A percentile compares a stretch with the other conserved stretches of the same genome.
Conservation (phyloP, 495 filamentous ascomycete genomes). For the Aspergillus haitiensis region DNA sequence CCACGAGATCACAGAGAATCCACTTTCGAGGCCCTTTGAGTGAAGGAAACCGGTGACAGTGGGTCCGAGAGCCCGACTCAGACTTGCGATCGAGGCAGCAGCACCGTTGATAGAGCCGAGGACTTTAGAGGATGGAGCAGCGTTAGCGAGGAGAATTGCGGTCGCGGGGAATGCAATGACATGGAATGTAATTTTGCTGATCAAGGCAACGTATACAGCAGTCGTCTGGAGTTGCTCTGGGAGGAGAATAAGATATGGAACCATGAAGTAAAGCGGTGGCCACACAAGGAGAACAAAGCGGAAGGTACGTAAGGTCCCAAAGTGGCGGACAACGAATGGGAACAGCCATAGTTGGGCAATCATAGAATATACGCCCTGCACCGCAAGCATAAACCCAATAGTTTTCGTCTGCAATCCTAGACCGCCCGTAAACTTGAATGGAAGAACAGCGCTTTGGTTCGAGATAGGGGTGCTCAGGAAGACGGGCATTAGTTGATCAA, state of each 20-base stretch:
- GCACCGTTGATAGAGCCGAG: slow-evolving; percentile 90
- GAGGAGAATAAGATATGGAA: slow-evolving; percentile 86
- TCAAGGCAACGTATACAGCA: slow-evolving; percentile 70
- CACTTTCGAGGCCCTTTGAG: slow-evolving; percentile 70
- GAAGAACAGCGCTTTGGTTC: slow-evolving; percentile 56
- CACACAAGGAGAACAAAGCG: slow-evolving; percentile 75
- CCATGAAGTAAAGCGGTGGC: slow-evolving; percentile 82
- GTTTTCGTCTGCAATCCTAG: slow-evolving; percentile 77
- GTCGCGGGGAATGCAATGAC: slow-evolving; percentile 85
- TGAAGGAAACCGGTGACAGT: slow-evolving; percentile 85
- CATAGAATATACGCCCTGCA: slow-evolving; percentile 91
- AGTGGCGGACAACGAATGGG: slow-evolving; percentile 65
- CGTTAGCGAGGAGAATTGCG: slow-evolving; percentile 80
- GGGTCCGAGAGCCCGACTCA: slow-evolving; percentile 84
- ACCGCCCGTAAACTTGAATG: slow-evolving; percentile 86
- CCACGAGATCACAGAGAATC: slow-evolving; percentile 86
- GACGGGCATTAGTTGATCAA: slow-evolving; percentile 90
- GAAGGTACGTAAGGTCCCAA: slow-evolving; percentile 79
- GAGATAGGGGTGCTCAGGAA: slow-evolving; percentile 77
- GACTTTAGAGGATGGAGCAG: slow-evolving; percentile 73
- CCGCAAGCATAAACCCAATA: slow-evolving; percentile 82
- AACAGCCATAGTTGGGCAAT: slow-evolving; percentile 79
- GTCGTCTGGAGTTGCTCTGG: slow-evolving; percentile 67
- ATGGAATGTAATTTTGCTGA: slow-evolving; percentile 86
- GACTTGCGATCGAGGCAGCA: slow-evolving; percentile 85